A percentile compares a stretch with the other conserved stretches of the same genome.
These are phyloP conservation scores for Vachellia pachyceras DNA, from an alignment of 306 rosid species.

Conservation along the genomic window DNA sequence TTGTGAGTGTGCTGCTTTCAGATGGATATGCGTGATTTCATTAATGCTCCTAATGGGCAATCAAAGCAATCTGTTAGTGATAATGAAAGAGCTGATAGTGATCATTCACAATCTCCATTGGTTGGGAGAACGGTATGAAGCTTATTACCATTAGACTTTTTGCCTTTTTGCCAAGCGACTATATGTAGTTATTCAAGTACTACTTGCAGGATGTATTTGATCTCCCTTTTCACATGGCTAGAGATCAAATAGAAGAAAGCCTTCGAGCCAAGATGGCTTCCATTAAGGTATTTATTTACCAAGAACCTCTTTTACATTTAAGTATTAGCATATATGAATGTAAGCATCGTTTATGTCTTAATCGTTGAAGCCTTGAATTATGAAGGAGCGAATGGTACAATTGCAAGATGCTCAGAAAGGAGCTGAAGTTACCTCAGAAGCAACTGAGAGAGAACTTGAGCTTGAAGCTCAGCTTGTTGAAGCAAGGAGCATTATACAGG, in stretches of 20 bases:
- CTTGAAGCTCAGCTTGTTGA: conserved; percentile 99
- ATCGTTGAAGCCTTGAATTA: conserved; percentile 39
- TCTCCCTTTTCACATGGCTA: conserved; percentile 98
- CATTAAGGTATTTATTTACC: conserved; percentile 68
- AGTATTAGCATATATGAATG: conserved; percentile 19
- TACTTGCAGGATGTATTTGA: conserved; percentile 90
- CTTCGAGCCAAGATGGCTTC: conserved; percentile 96
- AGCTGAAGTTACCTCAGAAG: conserved; percentile 97
- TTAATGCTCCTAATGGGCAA: conserved; percentile 92
- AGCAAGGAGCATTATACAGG: conserved; percentile 99
- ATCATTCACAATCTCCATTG: conserved; percentile 76
- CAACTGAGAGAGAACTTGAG: conserved; percentile 98
- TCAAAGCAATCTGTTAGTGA: conserved; percentile 64
- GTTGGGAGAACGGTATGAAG: conserved; percentile 91
- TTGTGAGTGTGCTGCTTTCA: conserved; percentile 44
- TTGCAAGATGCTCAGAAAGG: conserved; percentile 98
- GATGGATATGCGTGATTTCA: conserved; percentile 97
- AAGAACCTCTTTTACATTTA: conserved; percentile 14
- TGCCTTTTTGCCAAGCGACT: conserved; percentile 20
- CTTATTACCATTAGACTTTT: not conserved
- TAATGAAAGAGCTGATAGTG: conserved; percentile 74
- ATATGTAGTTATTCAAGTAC: conserved; percentile 21
- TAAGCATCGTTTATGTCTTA: conserved; percentile 5
- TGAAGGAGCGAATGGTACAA: conserved; percentile 95
- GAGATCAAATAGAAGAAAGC: conserved; percentile 98